Evolutionary conservation across 2,329 filamentous ascomycete genomes (phyloP).

Genomic region (Pseudogymnoascus sp.): DNA sequence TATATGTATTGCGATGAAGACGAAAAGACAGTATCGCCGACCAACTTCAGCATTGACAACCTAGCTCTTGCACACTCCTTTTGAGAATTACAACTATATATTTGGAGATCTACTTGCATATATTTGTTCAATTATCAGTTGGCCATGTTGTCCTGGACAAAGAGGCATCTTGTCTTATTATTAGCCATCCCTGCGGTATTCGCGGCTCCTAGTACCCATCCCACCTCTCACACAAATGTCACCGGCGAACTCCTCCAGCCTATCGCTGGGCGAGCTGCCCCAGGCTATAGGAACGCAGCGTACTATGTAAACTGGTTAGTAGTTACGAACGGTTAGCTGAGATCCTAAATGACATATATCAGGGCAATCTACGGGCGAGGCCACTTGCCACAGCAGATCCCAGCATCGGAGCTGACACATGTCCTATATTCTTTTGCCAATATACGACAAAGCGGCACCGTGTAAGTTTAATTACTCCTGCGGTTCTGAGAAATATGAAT

Average conservation of each 20-base stretch:
- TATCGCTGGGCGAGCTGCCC: neutral
- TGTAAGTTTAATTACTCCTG: constrained; percentile 39
- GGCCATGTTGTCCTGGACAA: constrained; percentile 5
- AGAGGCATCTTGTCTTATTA: neutral
- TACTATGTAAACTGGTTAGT: constrained; percentile 32
- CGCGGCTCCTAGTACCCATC: neutral
- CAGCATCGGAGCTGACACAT: constrained; percentile 64
- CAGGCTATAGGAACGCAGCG: constrained; percentile 17
- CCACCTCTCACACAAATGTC: neutral
- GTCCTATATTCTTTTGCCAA: constrained; percentile 80
- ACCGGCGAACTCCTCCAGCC: neutral
- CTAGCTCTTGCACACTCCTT: neutral
- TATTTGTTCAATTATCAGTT: neutral
- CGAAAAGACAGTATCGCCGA: neutral
- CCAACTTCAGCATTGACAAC: constrained; percentile 6
- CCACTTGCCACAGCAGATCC: constrained; percentile 64
- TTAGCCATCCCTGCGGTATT: neutral
- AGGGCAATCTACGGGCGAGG: constrained; percentile 69
- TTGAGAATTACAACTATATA: neutral
- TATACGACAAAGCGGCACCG: constrained; percentile 61
- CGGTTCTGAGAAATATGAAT: constrained; percentile 2
- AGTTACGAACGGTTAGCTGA: neutral
- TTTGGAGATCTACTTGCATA: constrained; percentile 1
- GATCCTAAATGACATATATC: neutral
- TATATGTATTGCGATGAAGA: neutral